A percentile compares a stretch with the other conserved stretches of the same genome.
Conservation (phyloP, 73 alveolate species). For the Tetrahymena thermophila region DNA sequence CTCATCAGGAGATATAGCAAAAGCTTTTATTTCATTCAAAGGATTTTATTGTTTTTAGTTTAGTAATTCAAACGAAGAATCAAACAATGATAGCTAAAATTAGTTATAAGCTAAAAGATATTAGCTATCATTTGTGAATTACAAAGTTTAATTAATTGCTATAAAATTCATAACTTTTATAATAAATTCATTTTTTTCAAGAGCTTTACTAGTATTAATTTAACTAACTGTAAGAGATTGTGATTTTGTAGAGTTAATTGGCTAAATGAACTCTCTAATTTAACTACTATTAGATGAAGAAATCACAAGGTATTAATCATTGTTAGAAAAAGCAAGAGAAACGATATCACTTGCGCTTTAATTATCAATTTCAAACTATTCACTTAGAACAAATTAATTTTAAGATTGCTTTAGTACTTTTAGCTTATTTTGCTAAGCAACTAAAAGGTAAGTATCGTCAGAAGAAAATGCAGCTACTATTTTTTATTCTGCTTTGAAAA, state of each 20-base stretch:
- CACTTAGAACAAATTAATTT: background rate
- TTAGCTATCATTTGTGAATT: background rate
- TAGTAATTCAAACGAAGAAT: background rate
- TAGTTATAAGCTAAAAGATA: background rate
- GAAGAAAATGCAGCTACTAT: background rate
- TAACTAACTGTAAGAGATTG: background rate
- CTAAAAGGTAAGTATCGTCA: background rate
- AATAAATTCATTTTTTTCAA: background rate
- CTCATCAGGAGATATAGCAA: background rate
- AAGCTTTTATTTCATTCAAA: background rate
- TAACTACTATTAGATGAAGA: background rate
- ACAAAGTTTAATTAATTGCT: background rate
- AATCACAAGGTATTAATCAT: background rate
- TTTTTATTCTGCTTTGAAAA: background rate
- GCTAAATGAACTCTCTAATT: background rate
- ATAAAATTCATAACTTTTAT: background rate
- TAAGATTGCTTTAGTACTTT: background rate
- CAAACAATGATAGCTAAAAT: background rate
- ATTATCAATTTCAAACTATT: background rate
- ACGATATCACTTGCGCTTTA: background rate
- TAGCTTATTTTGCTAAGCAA: background rate
- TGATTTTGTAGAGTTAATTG: background rate
- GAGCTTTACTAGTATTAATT: background rate
- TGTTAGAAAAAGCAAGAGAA: background rate
- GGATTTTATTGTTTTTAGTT: background rate